Base-by-base conservation (phyloP, 345 rosid species). In the Hibiscus tridactylites region DNA sequence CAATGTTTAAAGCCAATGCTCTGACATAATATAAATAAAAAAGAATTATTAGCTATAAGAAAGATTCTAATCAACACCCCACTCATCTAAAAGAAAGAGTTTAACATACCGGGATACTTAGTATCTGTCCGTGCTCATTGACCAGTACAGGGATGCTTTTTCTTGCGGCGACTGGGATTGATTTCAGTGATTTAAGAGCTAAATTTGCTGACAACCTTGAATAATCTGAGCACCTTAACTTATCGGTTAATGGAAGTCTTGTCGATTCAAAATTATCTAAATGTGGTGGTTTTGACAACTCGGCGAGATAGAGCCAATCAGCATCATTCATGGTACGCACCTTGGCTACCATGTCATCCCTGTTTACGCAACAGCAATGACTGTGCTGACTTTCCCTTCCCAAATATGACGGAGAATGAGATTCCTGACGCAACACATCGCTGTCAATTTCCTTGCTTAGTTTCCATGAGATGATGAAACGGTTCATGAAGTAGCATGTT, bases 271-370 rank as follows among this genome's bases (percentile, higher is more conserved):
- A 63, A 64, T 80, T 64, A 61, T 81, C 83, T 62, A 61, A 69
- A 70, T 52, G 72, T 26, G n/a, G 61, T 64, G 63, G 46, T 61
- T 75, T 85, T 10, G 85, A 83, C 84, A 90, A 79, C 85, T 87
- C 84, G 11, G 86, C 83, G 37, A 94, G 96, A 78, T 83, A 84
- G 4, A 94, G 77, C 95, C 97, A 91, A 76, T 94, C 96, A 3
- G 85, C 75, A 75, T 90, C 95, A 52, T 78, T 63, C 98, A 90
- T 86, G 65, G 66, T 85, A 9, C 92, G 94, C 73, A 86, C 88
- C 75, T 84, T 81, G 49, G 72, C 82, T 26, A 73, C 78, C 68
- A 67, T 82, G 56, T 79, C 79, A 61, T 76, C 39, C 46, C 67
- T 74, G 65, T 73, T 31, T 44, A 62, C 8, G 35, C 90, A 87